These are phyloP conservation scores for Umbelopsis ramanniana DNA, from an alignment of 192 early-diverging fungal species.

Conservation along the genomic window DNA sequence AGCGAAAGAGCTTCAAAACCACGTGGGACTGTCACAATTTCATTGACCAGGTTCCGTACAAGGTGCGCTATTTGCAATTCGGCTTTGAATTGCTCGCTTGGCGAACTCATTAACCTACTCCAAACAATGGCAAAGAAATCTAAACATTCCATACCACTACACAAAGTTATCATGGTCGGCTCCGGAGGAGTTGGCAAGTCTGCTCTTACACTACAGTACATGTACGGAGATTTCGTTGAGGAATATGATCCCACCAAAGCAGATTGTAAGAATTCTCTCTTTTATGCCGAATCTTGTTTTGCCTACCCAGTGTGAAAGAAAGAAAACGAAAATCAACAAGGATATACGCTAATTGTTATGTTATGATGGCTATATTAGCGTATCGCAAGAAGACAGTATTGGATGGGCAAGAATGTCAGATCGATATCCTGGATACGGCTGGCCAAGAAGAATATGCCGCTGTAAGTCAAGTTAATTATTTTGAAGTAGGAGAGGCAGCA, in stretches of 20 bases:
- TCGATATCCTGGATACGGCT: conserved; percentile 89
- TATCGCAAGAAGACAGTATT: conserved; percentile 80
- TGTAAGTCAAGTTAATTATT: conserved; percentile 36
- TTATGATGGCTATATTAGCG: conserved; percentile 23
- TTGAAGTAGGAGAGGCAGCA: background rate
- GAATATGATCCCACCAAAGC: conserved; percentile 93
- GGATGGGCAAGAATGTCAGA: conserved; percentile 76
- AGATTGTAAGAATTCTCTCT: conserved; percentile 53
- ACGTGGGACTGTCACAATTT: conserved; percentile 17
- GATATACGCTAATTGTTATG: no score
- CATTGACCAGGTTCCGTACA: conserved; percentile 3
- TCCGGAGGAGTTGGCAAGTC: conserved; percentile 90
- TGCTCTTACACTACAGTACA: conserved; percentile 83
- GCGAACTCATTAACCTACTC: background rate
- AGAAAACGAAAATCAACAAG: background rate
- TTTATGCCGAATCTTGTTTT: background rate
- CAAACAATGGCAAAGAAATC: conserved; percentile 67
- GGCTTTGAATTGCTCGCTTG: background rate
- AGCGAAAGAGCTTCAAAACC: background rate
- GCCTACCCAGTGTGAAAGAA: background rate
- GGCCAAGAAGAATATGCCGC: conserved; percentile 90
- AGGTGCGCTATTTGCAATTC: background rate
- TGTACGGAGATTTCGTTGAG: conserved; percentile 92
- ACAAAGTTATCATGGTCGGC: conserved; percentile 91
- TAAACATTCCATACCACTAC: conserved; percentile 72